Conservation (phyloP, 2,329 filamentous ascomycete genomes). For the Claviceps maximensis region DNA sequence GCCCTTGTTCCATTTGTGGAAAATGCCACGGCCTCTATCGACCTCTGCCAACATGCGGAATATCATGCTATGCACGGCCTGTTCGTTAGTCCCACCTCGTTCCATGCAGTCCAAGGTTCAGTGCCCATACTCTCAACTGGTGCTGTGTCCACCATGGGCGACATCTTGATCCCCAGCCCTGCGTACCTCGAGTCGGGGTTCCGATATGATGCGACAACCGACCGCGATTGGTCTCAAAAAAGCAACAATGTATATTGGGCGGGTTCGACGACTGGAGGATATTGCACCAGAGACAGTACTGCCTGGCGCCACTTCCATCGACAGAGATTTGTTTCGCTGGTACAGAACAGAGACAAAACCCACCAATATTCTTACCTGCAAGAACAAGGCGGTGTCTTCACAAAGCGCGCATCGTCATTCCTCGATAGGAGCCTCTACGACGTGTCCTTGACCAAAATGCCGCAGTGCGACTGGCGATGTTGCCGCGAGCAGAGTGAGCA, state of each 20-base stretch:
- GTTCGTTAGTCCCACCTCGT: constrained; percentile 28
- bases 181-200: constrained; percentile 32
- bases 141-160: constrained; percentile 31
- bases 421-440: constrained; percentile 24
- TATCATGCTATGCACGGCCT: constrained; percentile 31
- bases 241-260: constrained; percentile 41
- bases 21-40: constrained; percentile 7
- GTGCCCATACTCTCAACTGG: constrained; percentile 35
- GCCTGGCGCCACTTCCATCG: constrained; percentile 32
- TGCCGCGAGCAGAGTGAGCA: constrained; percentile 23
- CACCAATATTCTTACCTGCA: neutral
- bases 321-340: constrained; percentile 29
- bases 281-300: constrained; percentile 15
- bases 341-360: constrained; percentile 17
- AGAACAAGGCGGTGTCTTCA: neutral
- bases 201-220: constrained; percentile 25
- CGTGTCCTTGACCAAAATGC: constrained; percentile 27
- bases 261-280: constrained; percentile 40
- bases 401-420: constrained; percentile 6
- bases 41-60: constrained; percentile 32
- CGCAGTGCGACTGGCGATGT: constrained; percentile 29
- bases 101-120: constrained; percentile 24
- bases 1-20: neutral
- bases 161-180: constrained; percentile 38
- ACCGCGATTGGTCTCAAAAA: constrained; percentile 36